Evolutionary conservation across 73 alveolate species (phyloP).

Genomic region (Breviolum minutum): DNA sequence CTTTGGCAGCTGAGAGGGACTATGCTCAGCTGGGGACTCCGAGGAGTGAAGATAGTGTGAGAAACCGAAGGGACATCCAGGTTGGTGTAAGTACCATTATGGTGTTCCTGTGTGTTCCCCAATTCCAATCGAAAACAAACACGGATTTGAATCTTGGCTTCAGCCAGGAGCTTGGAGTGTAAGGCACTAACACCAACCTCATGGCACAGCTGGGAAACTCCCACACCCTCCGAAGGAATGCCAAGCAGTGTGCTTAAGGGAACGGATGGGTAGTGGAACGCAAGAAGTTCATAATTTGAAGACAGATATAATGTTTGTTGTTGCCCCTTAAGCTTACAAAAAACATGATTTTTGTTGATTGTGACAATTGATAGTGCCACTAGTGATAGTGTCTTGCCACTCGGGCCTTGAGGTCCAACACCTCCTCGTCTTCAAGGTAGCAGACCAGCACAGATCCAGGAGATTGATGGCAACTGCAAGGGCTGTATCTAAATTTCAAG

Average conservation of each 20-base stretch:
- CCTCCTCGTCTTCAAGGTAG: not conserved
- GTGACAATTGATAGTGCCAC: not conserved
- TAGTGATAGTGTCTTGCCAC: no score
- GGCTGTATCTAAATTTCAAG: no score
- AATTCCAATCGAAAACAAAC: not conserved
- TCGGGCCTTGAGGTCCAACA: not conserved
- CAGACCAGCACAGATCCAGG: not conserved
- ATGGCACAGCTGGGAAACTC: constrained; percentile 1
- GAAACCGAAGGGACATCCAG: no score
- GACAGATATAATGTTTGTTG: not conserved
- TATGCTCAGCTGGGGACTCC: constrained; percentile 15
- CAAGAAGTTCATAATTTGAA: not conserved
- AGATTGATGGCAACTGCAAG: no score
- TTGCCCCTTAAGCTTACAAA: not conserved
- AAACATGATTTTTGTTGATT: not conserved
- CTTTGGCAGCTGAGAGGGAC: no score
- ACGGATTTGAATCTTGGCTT: not conserved
- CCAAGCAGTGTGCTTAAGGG: not conserved
- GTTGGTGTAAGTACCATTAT: no score
- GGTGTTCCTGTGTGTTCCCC: no score
- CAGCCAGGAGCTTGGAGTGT: not conserved
- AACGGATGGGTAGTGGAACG: not conserved
- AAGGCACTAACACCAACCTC: not conserved
- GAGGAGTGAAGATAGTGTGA: not conserved
- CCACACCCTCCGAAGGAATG: not conserved